Evolutionary conservation across 257 asterid species (phyloP).

Genomic region (Przewalskia tangutica): DNA sequence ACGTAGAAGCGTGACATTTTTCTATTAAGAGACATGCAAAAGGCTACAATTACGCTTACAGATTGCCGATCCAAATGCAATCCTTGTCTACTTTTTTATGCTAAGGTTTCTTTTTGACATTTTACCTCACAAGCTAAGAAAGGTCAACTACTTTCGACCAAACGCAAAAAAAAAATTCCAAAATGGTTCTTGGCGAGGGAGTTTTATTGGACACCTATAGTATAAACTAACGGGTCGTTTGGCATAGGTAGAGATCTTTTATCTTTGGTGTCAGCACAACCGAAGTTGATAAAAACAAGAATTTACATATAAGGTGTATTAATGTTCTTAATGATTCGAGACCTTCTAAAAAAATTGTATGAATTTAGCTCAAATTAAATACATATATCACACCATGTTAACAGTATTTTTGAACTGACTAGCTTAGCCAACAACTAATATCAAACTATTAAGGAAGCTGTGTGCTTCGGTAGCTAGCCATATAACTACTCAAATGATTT

Average conservation of each 20-base stretch:
- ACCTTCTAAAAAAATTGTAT: too few relatives aligned
- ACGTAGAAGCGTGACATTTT: not conserved
- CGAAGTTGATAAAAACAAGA: not conserved
- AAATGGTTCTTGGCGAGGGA: not conserved
- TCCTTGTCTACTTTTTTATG: not conserved
- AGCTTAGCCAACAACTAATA: not conserved
- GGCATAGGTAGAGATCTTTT: not conserved
- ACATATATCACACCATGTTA: not conserved
- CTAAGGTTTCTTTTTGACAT: not conserved
- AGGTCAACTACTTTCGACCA: conserved; percentile 1
- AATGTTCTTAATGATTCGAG: too few relatives aligned
- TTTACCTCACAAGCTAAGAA: not conserved
- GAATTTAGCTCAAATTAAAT: too few relatives aligned
- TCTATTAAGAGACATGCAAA: not conserved
- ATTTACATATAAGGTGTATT: not conserved
- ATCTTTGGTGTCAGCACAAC: not conserved
- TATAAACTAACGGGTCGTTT: not conserved
- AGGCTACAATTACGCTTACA: not conserved
- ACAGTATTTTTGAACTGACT: not conserved
- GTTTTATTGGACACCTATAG: too few relatives aligned
- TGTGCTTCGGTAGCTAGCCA: not conserved
- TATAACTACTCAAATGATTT: not conserved
- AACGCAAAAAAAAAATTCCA: too few relatives aligned
- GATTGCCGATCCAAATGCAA: not conserved
- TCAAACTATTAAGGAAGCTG: not conserved